Evolutionary conservation across 495 filamentous ascomycete genomes (phyloP).

Genomic region (Tuber indicum): DNA sequence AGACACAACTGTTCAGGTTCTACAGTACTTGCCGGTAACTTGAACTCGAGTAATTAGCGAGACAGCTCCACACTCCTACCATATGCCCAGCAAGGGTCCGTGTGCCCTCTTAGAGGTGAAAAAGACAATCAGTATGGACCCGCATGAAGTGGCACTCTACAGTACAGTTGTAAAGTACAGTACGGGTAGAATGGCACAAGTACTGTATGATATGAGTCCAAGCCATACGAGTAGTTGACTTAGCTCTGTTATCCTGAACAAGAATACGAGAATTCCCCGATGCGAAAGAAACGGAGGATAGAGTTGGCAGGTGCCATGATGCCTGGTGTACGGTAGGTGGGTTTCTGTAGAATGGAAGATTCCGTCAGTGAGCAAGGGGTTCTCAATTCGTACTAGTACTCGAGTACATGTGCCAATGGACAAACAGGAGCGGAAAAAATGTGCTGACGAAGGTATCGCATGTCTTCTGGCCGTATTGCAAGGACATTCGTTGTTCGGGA

Average conservation of each 20-base stretch:
- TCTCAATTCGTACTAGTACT: background rate
- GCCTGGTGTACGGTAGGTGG: background rate
- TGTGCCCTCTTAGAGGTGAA: background rate
- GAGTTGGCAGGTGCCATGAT: background rate
- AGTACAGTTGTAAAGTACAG: too few species aligned
- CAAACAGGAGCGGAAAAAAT: background rate
- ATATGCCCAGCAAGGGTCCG: background rate
- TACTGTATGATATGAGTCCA: background rate
- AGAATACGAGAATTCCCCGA: background rate
- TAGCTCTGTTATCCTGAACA: background rate
- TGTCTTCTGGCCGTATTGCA: background rate
- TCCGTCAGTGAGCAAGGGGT: background rate
- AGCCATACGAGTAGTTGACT: background rate
- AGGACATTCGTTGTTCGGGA: background rate
- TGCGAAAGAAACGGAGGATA: background rate
- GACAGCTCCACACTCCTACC: background rate
- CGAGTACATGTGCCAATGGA: background rate
- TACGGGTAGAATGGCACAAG: background rate
- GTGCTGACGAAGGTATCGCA: background rate
- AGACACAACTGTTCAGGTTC: too few species aligned
- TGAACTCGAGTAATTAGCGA: background rate
- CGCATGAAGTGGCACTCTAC: background rate
- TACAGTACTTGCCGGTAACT: too few species aligned
- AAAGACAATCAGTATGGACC: background rate
- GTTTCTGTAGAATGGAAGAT: background rate